Evolutionary conservation across 208 protist species (phyloP).

Genomic region (Acanthamoeba castellanii): DNA sequence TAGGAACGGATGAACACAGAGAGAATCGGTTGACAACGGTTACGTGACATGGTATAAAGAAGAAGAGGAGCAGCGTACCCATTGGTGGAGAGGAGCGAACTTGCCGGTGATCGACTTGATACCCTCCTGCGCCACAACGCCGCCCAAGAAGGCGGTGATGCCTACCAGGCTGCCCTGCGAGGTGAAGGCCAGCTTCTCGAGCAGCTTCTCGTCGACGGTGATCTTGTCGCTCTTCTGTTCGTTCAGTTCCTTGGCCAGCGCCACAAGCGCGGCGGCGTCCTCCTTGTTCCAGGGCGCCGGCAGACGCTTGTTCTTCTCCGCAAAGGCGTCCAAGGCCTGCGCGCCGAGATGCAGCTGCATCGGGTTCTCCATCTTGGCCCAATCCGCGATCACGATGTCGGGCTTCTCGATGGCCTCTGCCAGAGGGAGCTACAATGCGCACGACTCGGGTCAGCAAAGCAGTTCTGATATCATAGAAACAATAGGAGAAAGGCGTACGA

Average conservation of each 20-base stretch:
- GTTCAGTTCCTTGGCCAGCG: constrained; percentile 66
- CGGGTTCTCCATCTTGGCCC: constrained; percentile 87
- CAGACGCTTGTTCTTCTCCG: constrained; percentile 13
- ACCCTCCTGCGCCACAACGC: constrained; percentile 89
- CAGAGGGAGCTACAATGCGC: constrained; percentile 9
- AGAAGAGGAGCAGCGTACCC: constrained; percentile 65
- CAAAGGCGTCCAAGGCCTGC: constrained; percentile 45
- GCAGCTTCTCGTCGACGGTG: constrained; percentile 75
- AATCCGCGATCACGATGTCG: constrained; percentile 83
- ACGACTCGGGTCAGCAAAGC: not conserved
- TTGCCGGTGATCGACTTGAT: constrained; percentile 93
- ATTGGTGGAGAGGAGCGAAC: constrained; percentile 97
- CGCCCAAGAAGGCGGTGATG: constrained; percentile 84
- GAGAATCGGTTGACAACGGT: no score
- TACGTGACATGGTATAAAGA: no score
- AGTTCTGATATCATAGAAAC: not conserved
- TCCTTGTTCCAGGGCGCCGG: constrained; percentile 77
- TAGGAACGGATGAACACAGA: not conserved
- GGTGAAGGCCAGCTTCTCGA: constrained; percentile 80
- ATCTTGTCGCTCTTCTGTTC: not conserved
- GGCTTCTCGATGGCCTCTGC: constrained; percentile 51
- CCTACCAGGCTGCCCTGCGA: constrained; percentile 83
- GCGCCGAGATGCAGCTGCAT: constrained; percentile 76
- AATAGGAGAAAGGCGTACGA: constrained; percentile 74
- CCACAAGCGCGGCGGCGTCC: constrained; percentile 70